Base-by-base conservation (phyloP, 2,329 filamentous ascomycete species). In the Malbranchea zuffiana region DNA sequence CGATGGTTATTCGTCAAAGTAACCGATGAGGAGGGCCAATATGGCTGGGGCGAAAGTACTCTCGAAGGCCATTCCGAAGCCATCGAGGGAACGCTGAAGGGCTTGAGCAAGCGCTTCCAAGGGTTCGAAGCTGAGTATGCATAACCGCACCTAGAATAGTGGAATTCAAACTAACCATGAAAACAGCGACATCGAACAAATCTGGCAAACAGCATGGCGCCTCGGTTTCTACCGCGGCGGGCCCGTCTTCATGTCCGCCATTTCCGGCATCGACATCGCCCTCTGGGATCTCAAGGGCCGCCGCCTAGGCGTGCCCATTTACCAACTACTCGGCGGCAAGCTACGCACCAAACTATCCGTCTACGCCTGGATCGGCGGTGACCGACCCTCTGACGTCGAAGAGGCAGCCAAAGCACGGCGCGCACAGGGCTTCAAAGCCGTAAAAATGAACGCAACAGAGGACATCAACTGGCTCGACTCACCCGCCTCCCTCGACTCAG, bases 391-490 rank as follows among this genome's bases (percentile, higher is more conserved):
- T 5, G 80, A 84, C 47, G 71, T 86, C 2, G 73, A 76, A 40
- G 50, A 47, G 2, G 73, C 77, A 49, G 80, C 75, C 66, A 60
- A 58, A 47, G 56, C 53, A 4, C 55, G 60, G 20, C 51, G 59
- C n/a, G 55, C 50, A 11, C 61, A 65, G 37, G 61, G 61, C 1
- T 54, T 62, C 43, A 56, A 56, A 41, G 54, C 52, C 23, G 44
- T 85, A 37, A 86, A 86, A 53, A 86, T 87, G 81, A 85, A 86
- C 52, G 82, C 71, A 4, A 86, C 81, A 0, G 78, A 80, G 50
- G 81, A 85, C 44, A 58, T 85, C 1, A 77, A 74, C 45, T 86
- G 80, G 80, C 70, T 87, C 0, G 82, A 87, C 55, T 80, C 78
- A 1, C 82, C 82, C 0, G 63, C 68, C 0, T 67, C 67, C 0